phyloP scores from a whole-genome alignment of 306 rosid species.

The Rosa lucieae region DNA sequence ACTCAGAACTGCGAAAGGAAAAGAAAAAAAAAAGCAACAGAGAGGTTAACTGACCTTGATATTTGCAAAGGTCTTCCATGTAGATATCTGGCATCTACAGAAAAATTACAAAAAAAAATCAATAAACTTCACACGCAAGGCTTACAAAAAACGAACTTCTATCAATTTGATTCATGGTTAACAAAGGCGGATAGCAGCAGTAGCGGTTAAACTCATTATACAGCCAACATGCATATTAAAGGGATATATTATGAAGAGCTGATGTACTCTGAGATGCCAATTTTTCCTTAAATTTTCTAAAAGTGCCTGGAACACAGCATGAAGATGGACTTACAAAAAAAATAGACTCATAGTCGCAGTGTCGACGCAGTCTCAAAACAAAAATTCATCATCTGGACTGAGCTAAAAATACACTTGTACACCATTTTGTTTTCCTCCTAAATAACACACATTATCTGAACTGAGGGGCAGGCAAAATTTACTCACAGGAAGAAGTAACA shows the following conservation, averaged over 20 bases:
- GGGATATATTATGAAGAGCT: conserved; percentile 38
- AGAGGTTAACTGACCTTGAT: conserved; percentile 57
- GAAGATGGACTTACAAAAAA: background rate
- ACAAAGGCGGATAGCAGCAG: background rate
- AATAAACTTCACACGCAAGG: conserved; percentile 17
- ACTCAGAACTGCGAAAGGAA: background rate
- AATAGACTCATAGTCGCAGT: background rate
- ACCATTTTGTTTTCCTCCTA: background rate
- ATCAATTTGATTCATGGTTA: background rate
- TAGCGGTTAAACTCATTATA: background rate
- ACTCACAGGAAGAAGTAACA: background rate
- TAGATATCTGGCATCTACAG: conserved; percentile 53
- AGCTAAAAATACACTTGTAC: background rate
- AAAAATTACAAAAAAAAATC: conserved; percentile 9
- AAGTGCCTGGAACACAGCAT: conserved; percentile 59
- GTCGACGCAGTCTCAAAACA: background rate
- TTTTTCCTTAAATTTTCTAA: conserved; percentile 74
- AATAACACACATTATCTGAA: too few species aligned
- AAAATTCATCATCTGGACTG: background rate
- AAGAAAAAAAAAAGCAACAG: background rate
- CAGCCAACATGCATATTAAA: background rate
- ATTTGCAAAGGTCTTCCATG: conserved; percentile 61
- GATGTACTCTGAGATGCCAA: conserved; percentile 56
- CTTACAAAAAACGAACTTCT: background rate
- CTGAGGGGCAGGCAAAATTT: background rate